These are phyloP conservation scores for Paraphaeosphaeria minitans DNA, from an alignment of 2,329 filamentous ascomycete genomes.

Conservation along the genomic window DNA sequence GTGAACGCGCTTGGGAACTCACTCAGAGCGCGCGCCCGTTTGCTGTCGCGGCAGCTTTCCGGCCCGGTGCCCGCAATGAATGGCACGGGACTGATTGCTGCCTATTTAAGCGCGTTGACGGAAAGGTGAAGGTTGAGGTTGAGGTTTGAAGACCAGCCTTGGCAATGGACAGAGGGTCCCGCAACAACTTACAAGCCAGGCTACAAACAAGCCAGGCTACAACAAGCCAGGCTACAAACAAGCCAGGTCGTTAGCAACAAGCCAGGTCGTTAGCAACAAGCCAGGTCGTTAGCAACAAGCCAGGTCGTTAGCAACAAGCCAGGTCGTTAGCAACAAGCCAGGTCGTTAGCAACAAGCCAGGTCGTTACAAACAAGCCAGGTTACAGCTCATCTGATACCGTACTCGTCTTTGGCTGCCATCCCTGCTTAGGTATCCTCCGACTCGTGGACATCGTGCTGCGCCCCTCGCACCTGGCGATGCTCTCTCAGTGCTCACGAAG, in stretches of 20 bases:
- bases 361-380: too few species aligned
- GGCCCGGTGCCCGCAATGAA: neutral
- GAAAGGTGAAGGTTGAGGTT: neutral
- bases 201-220: too few species aligned
- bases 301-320: too few species aligned
- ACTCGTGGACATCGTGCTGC: neutral
- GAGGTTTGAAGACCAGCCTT: neutral
- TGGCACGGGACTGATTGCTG: neutral
- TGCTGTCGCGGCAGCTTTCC: neutral
- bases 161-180: constrained; percentile 4
- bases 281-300: too few species aligned
- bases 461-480: neutral
- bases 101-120: neutral
- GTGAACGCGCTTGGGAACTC: neutral
- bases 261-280: too few species aligned
- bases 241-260: too few species aligned
- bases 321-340: too few species aligned
- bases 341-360: too few species aligned
- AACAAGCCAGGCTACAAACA: too few species aligned
- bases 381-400: too few species aligned
- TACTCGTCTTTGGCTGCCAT: neutral
- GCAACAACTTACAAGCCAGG: too few species aligned
- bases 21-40: constrained; percentile 4
- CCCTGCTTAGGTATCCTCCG: neutral
- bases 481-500: neutral